Evolutionary conservation across 1,284 basidiomycete species (phyloP).

Genomic region (Phylloporus sp.): DNA sequence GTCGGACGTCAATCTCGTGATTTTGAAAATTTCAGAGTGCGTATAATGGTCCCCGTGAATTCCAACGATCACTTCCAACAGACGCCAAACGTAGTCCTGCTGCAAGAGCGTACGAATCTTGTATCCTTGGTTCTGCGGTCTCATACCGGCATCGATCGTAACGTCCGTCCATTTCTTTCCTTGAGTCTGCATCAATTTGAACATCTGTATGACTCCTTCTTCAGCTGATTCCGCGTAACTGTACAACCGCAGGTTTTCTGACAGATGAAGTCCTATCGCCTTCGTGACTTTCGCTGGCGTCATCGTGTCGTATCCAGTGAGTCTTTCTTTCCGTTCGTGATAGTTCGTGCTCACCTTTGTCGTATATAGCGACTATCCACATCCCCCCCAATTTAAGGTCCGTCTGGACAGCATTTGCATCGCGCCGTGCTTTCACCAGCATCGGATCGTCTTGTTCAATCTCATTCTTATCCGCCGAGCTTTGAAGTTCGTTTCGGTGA

Average conservation of each 20-base stretch:
- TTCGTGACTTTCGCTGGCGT: too few relatives aligned
- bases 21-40: slow-evolving; percentile 8
- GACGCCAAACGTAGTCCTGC: slow-evolving; percentile 8
- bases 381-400: background rate
- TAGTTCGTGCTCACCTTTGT: slow-evolving; percentile 1
- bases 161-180: background rate
- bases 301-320: too few relatives aligned
- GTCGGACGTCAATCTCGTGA: background rate
- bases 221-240: slow-evolving; percentile 1
- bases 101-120: background rate
- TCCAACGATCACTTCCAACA: background rate
- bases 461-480: too few relatives aligned
- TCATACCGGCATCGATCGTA: too few relatives aligned
- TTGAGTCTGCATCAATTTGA: background rate
- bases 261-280: slow-evolving; percentile 3
- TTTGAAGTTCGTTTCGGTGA: too few relatives aligned
- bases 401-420: too few relatives aligned
- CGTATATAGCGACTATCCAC: slow-evolving; percentile 6
- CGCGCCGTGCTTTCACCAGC: too few relatives aligned
- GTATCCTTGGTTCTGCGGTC: background rate
- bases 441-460: too few relatives aligned
- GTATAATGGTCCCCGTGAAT: slow-evolving; percentile 1
- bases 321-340: too few relatives aligned
- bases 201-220: slow-evolving; percentile 5
- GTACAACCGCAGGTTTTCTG: slow-evolving; percentile 6